Evolutionary conservation across 2,329 filamentous ascomycete genomes (phyloP).

Genomic region (Sporothrix phasma): DNA sequence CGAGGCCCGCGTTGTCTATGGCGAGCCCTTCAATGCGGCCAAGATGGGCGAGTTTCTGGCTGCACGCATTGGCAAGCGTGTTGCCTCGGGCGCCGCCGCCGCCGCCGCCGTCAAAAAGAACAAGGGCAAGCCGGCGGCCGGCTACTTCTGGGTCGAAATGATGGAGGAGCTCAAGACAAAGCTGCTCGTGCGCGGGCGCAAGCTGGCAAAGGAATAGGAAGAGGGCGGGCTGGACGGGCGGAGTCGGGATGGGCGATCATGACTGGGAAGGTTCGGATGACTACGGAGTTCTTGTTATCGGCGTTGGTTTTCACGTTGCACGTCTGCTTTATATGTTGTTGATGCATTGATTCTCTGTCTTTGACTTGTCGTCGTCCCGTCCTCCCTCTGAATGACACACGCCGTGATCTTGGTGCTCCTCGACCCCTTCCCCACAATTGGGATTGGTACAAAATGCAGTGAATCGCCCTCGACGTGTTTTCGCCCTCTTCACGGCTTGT

Average conservation of each 20-base stretch:
- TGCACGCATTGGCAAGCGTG: conserved; percentile 39
- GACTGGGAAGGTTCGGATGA: background rate
- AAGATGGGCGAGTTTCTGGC: conserved; percentile 66
- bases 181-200: conserved; percentile 46
- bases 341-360: background rate
- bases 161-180: conserved; percentile 46
- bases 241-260: background rate
- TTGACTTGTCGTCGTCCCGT: background rate
- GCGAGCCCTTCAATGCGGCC: conserved; percentile 63
- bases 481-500: no score
- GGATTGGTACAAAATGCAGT: background rate
- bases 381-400: no score
- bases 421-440: no score
- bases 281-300: background rate
- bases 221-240: no score
- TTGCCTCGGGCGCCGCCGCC: conserved; percentile 19
- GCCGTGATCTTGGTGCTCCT: background rate
- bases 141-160: conserved; percentile 42
- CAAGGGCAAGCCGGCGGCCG: conserved; percentile 14
- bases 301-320: conserved; percentile 1
- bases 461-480: background rate
- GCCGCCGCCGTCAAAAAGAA: conserved; percentile 24
- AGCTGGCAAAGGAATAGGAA: conserved; percentile 24
- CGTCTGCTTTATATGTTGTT: background rate
- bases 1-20: conserved; percentile 58